These are phyloP conservation scores for Suillus lakei DNA, from an alignment of 768 basidiomycete genomes.

Conservation along the genomic window DNA sequence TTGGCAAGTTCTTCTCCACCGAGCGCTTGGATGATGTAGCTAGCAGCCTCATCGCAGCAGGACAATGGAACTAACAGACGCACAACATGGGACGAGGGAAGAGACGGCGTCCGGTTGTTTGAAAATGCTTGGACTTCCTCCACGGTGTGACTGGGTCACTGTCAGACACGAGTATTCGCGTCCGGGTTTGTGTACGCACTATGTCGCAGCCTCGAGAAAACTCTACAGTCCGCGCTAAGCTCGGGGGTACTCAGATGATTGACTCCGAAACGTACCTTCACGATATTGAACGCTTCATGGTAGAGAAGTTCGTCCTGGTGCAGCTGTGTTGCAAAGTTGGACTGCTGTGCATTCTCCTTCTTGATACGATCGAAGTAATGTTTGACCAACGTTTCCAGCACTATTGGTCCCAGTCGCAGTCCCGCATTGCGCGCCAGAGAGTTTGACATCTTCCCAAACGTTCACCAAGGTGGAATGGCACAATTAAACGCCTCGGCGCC, in stretches of 20 bases:
- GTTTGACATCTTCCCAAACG: conserved; percentile 42
- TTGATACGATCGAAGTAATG: conserved; percentile 79
- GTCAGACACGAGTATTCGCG: background rate
- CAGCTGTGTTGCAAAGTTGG: conserved; percentile 50
- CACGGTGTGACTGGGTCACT: conserved; percentile 67
- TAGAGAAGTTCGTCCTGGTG: conserved; percentile 80
- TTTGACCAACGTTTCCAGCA: conserved; percentile 80
- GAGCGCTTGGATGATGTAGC: conserved; percentile 72
- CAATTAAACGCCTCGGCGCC: background rate
- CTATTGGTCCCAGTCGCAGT: conserved; percentile 69
- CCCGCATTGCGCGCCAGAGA: conserved; percentile 66
- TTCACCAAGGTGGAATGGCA: background rate
- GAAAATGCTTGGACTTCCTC: conserved; percentile 83
- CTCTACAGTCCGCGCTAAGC: conserved; percentile 42
- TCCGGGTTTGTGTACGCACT: conserved; percentile 46
- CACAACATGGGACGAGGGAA: conserved; percentile 81
- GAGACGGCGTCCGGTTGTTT: conserved; percentile 82
- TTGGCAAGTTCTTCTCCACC: conserved; percentile 81
- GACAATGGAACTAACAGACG: conserved; percentile 74
- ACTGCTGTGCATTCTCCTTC: conserved; percentile 42
- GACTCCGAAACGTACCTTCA: conserved; percentile 55
- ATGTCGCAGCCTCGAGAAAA: conserved; percentile 75
- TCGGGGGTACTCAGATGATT: background rate
- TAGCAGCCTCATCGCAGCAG: conserved; percentile 76
- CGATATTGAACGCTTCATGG: conserved; percentile 76